Base-by-base conservation (phyloP, 495 filamentous ascomycete genomes). In the Amphirosellinia nigrospora region DNA sequence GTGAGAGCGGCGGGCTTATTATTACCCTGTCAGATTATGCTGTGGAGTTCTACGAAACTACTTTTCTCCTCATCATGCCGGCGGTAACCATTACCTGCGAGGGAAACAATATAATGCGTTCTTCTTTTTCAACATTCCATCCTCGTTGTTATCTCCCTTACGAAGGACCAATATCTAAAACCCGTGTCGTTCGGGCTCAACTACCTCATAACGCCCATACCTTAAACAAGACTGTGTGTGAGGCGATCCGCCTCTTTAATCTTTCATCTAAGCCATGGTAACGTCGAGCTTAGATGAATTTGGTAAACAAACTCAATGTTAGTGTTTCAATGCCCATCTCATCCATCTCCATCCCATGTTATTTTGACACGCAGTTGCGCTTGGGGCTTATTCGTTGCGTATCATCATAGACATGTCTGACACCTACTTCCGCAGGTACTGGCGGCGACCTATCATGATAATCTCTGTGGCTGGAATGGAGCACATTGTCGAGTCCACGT, bases 401-500 rank as follows among this genome's bases (percentile, higher is more conserved):
- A 21, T 36, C 55, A 36, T 19, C 55, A 56, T n/a, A 8, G 55
- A 58, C 30, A 36, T 1, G 55, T n/a, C 55, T 58, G 32, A 21
- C 32, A 36, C 55, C 15, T 36, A 30, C n/a, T 45, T 5, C 10
- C 15, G n/a, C 16, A n/a, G 45, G 21, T 3, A 10, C 38, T 5
- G 6, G 38, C 32, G 32, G 15, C 3, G 13, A 46, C n/a, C 53
- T 34, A 55, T 70, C 59, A 64, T 26, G 68, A 26, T 39, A 68
- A 74, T 55, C 72, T 69, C 26, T 74, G 74, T 1, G 76, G 74
- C 23, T 78, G 76, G 30, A 78, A 78, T 9, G 76, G 76, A 13
- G 74, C 74, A 50, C 71, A 70, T 48, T 83, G 81, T 52, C 72
- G 74, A 69, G 80, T 79, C 81, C 81, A 82, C 0, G 76, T 80